Evolutionary conservation across 2,329 filamentous ascomycete genomes (phyloP).

Genomic region (Claviceps quebecensis): DNA sequence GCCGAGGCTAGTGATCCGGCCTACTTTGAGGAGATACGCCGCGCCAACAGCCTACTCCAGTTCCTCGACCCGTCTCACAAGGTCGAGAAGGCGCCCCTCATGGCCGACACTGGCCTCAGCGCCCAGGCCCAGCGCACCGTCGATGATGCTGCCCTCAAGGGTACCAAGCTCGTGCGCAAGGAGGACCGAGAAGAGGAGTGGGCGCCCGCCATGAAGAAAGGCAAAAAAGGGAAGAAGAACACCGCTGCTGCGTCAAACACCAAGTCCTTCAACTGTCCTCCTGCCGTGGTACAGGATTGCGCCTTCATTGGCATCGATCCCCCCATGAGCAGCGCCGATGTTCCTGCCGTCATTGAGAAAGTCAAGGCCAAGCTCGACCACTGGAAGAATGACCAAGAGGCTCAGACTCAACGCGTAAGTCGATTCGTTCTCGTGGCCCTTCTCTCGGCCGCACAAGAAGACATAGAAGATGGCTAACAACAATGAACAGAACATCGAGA

Average conservation of each 20-base stretch:
- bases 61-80: constrained; percentile 71
- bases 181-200: constrained; percentile 80
- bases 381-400: constrained; percentile 84
- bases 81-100: constrained; percentile 52
- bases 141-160: constrained; percentile 73
- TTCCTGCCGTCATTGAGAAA: constrained; percentile 70
- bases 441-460: not conserved
- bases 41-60: constrained; percentile 72
- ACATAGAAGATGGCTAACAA: not conserved
- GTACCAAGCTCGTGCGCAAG: constrained; percentile 71
- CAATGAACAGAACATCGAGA: constrained; percentile 70
- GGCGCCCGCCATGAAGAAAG: constrained; percentile 66
- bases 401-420: constrained; percentile 79
- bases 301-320: constrained; percentile 72
- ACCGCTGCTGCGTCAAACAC: constrained; percentile 33
- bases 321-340: constrained; percentile 72
- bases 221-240: constrained; percentile 68
- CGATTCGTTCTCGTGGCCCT: not conserved
- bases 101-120: constrained; percentile 57
- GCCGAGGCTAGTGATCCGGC: constrained; percentile 74
- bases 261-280: constrained; percentile 65
- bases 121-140: constrained; percentile 73
- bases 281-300: constrained; percentile 85
- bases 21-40: constrained; percentile 84
- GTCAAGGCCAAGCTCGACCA: constrained; percentile 79